Base-by-base conservation (phyloP, 345 rosid genomes). In the Mallotus nudiflorus region DNA sequence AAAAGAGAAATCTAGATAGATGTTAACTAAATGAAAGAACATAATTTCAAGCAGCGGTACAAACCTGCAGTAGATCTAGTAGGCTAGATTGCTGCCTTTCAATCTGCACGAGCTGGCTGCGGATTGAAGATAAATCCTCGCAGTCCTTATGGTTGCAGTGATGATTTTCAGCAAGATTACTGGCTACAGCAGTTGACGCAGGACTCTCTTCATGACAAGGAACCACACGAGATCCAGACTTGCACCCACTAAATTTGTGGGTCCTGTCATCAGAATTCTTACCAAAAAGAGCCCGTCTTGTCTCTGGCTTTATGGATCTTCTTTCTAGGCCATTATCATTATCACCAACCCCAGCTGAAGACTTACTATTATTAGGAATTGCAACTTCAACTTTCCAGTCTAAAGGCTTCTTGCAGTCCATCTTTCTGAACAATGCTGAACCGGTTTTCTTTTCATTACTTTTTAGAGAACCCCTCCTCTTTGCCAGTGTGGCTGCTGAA, bases 11-110 rank as follows among this genome's bases (percentile, higher is more conserved):
- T 46, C 62, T 27, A 66, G 45, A 48, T 18, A 33, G 25, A 24
- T 42, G 62, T 45, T 12, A 70, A 76, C 14, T 33, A 45, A 49
- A 45, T 25, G 19, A 56, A 14, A 27, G 28, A 35, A 44, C 46
- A 40, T 58, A 65, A 70, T 75, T 57, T 65, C 62, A 63, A 66
- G 75, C 64, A 66, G 48, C 6, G 62, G 59, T 68, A 87, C 83
- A 77, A 77, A 88, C 97, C 97, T 91, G 93, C 51, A 94, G 86
- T n/a, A 94, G 89, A 80, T 91, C 96, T 67, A 91, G 77, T 14
- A 94, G 83, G 80, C 82, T 87, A 18, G 97, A 86, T 81, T 94
- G 97, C 77, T 91, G 97, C 81, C 90, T 88, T 83, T 91, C 97
- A 62, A 91, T 91, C 86, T 94, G 95, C 78, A 86, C 83, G 44